These are phyloP conservation scores for Xerocomus minutiporus DNA, from an alignment of 1,284 basidiomycete species.

Conservation along the genomic window DNA sequence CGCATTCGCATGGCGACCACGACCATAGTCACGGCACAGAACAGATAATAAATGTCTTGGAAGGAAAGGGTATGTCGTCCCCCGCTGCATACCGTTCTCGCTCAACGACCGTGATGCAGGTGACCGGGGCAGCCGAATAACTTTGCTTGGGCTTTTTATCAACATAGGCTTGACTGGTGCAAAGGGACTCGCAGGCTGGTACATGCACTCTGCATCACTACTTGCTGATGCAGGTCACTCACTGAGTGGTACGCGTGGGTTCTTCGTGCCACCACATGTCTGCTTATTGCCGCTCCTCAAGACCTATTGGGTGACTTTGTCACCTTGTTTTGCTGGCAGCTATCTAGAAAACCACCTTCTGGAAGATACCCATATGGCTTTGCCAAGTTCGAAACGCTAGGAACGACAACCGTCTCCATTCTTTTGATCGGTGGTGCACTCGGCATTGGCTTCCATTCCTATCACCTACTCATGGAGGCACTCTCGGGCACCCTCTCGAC, in stretches of 20 bases:
- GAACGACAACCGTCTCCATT: constrained; percentile 80
- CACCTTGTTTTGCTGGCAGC: constrained; percentile 87
- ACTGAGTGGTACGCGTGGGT: constrained; percentile 63
- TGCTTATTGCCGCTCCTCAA: constrained; percentile 18
- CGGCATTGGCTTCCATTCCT: constrained; percentile 92
- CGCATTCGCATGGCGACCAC: constrained; percentile 64
- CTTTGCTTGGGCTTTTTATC: constrained; percentile 79
- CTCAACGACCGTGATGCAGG: constrained; percentile 35
- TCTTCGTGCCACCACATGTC: constrained; percentile 1
- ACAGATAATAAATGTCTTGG: constrained; percentile 66
- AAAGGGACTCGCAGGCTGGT: constrained; percentile 86
- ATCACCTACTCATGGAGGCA: constrained; percentile 69
- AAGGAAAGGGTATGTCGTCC: constrained; percentile 54
- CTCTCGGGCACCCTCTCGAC: constrained; percentile 56
- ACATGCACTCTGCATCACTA: constrained; percentile 85
- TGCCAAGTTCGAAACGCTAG: constrained; percentile 92
- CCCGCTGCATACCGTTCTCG: constrained; percentile 5
- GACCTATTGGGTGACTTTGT: constrained; percentile 91
- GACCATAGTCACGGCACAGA: constrained; percentile 66
- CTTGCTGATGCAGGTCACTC: constrained; percentile 95
- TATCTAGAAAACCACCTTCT: constrained; percentile 78
- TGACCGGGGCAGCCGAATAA: constrained; percentile 81
- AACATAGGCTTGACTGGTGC: constrained; percentile 80
- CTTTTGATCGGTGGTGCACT: constrained; percentile 83
- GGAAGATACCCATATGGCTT: constrained; percentile 83